These are phyloP conservation scores for Globisporangium spiculum DNA, from an alignment of 352 stramenopile species.

Conservation along the genomic window DNA sequence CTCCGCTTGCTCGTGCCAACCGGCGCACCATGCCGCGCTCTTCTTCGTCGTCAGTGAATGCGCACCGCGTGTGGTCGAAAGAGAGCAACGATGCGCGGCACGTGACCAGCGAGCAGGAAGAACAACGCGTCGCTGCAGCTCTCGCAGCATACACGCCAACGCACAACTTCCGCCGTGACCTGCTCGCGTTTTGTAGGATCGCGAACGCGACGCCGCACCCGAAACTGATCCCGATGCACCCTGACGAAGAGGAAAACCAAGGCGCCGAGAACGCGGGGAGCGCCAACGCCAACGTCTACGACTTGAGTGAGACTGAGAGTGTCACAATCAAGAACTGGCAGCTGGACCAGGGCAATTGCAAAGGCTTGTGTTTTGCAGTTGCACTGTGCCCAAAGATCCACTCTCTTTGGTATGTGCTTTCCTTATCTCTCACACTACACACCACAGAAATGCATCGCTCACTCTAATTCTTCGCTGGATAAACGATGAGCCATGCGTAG, in stretches of 20 bases:
- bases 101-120: conserved; percentile 14
- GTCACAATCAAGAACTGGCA: conserved; percentile 64
- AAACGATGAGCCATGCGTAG: conserved; percentile 18
- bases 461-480: background rate
- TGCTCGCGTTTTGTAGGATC: conserved; percentile 60
- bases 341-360: conserved; percentile 56
- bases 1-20: background rate
- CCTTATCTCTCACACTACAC: background rate
- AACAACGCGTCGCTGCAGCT: conserved; percentile 16
- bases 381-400: conserved; percentile 39
- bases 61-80: conserved; percentile 39
- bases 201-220: conserved; percentile 56
- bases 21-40: conserved; percentile 5
- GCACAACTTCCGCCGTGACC: conserved; percentile 53
- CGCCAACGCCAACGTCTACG: conserved; percentile 29
- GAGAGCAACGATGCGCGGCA: conserved; percentile 41
- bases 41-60: background rate
- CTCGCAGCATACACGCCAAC: conserved; percentile 23
- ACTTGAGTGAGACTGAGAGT: conserved; percentile 59
- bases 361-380: conserved; percentile 55
- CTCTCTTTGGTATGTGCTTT: conserved; percentile 45
- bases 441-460: background rate
- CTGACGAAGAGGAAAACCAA: conserved; percentile 53
- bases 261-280: conserved; percentile 23
- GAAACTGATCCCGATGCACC: conserved; percentile 56